Evolutionary conservation across 2,329 filamentous ascomycete species (phyloP), one percentile per base, ranked within the genome.

Genomic region (Onygenales sp.): DNA sequence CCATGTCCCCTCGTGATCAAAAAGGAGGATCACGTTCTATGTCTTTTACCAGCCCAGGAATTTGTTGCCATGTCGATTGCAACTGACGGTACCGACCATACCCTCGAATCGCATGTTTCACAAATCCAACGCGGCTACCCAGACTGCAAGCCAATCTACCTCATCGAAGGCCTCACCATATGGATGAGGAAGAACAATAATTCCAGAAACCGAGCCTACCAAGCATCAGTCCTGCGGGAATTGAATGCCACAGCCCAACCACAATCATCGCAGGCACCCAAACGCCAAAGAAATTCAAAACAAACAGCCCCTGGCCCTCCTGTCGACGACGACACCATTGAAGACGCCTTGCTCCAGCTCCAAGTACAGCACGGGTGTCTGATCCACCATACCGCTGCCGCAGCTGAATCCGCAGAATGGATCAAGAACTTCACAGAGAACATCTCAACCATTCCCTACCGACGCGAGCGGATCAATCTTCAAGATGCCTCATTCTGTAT

Each of bases 361-460:
- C 87, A 92, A 65, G 76, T 91, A 5, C 67, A 78, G 27, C 83
- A 91, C 66, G 72, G 74, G 5, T 80, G 80, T 21, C 71, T 88
- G 3, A 82, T 91, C 44, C 85, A 90, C 64, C 86, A 92, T 65
- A 87, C 85, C 1, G 69, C 67, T 11, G 69, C 72, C 2, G 62
- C 78, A 0, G 64, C 79, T 0, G 85, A 89, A 61, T 87, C 85
- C 1, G 85, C 86, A 2, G 79, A 85, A 60, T 89, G 86, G 84
- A 82, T 91, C 33, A 73, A 78, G 33, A 75, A 79, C 36, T 89
- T 91, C 61, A 92, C 88, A 0, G 85, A 90, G 62, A 85, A 92
- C 64, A 83, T 92, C 48, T 86, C 85, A 7, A 87, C 84, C 1
- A 82, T 86, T 21, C 87, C 86, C 0, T 91, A 91, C 67, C 81